Evolutionary conservation across 176 grass and related monocot species (phyloP), one percentile per base, ranked within the genome.

Genomic region (Carex cristatella): DNA sequence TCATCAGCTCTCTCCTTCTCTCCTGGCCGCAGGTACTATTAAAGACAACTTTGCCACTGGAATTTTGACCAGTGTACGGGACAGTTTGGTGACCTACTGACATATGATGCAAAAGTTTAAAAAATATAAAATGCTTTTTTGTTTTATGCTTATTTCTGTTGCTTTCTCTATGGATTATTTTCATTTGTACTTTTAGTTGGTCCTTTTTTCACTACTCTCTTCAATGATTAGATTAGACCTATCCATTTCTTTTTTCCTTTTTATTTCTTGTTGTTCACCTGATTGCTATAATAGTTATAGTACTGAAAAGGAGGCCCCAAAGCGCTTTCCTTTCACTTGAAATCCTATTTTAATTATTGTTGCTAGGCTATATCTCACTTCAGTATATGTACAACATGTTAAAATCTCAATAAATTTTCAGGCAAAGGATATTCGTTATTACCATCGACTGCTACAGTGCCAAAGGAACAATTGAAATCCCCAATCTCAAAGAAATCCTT

Each of bases 391-490:
- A 54, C 10, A 23, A 32, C 73, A 55, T 77, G 46, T 77, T 32
- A 56, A 30, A 77, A 77, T 77, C 49, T 77, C 12, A 7, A 81
- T 81, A 81, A 42, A 81, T 64, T 77, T 54, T 65, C 80, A 83
- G 95, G 69, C 79, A 91, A 80, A 82, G 63, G n/a, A 90, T 94
- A 46, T 16, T 94, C 2, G 92, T 94, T 38, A 16, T 97, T 23
- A 84, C 90, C 49, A 28, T 83, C 1, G 95, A 97, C 79, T 97
- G 84, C 75, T 97, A 97, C 79, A 12, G 0, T 11, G 73, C 23
- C 1, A 80, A 88, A 53, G 95, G 95, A 53, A 11, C 27, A 7
- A 86, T 81, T 31, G 74, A 87, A 44, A 69, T 89, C 15, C 48
- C 79, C 58, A 27, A 23, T 7, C 51, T 94, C 3, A 91, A 86